Base-by-base conservation (phyloP, 345 rosid species). In the Draba incana region DNA sequence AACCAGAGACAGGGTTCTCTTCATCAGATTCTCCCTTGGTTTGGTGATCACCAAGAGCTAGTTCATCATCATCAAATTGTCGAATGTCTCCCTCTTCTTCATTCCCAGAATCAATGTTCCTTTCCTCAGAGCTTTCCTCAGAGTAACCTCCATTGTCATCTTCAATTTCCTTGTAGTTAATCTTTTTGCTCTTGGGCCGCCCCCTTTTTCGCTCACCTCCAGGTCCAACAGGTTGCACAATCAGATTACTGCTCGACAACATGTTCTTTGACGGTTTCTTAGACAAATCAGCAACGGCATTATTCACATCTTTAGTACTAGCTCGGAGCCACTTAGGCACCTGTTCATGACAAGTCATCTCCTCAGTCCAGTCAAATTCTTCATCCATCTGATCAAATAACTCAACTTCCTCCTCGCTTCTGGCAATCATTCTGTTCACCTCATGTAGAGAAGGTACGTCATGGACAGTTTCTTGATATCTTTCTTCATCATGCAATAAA, bases 341-440 rank as follows among this genome's bases (percentile, higher is more conserved):
- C 84, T 85, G 85, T 64, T 92, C 96, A 80, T 86, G 84, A 76
- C 77, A 81, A 33, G 92, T 92, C 99, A 95, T 95, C 78, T 95
- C 98, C 78, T 85, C 89, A 6, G 79, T 84, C 98, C 97, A 95
- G 74, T 88, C 92, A 68, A 86, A 75, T 59, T 95, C 99, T 81
- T 92, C 99, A 82, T 95, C 99, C 99, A 95, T 95, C 79, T 92
- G 99, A 84, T 95, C 98, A 84, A 88, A 92, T 71, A 95, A 78
- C 77, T 89, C 97, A 55, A 95, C 92, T 84, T 95, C 98, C 44
- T 86, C 90, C 72, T 95, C 82, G 70, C 97, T 95, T 80, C 99
- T 84, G 8, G 99, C 92, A 82, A 95, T 95, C 99, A 95, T 95
- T 39, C 87, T 85, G 78, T 95, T 95, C 50, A 95, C 97, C 83